A percentile compares a stretch with the other conserved stretches of the same genome.
Evolutionary conservation across 2,329 filamentous ascomycete genomes (phyloP).

Genomic region (Alternaria triticimaculans): DNA sequence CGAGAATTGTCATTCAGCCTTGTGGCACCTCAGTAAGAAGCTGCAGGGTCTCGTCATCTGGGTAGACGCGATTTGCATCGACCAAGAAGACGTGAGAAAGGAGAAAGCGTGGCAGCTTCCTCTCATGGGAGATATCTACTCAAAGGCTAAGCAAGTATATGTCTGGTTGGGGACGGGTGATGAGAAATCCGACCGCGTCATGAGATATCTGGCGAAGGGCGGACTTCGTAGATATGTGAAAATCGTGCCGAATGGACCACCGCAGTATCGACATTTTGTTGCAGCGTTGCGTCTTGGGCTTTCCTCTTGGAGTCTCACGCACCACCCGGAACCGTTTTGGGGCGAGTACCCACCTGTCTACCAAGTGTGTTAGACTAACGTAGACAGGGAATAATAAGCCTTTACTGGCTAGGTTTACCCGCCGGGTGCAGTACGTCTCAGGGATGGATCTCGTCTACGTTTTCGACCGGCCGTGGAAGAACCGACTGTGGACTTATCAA

Average conservation of each 20-base stretch:
- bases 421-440: background rate
- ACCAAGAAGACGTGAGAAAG: background rate
- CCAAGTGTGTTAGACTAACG: background rate
- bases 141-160: background rate
- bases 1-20: background rate
- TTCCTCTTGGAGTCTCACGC: background rate
- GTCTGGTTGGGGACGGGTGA: background rate
- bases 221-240: background rate
- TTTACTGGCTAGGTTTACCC: background rate
- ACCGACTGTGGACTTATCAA: background rate
- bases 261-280: background rate
- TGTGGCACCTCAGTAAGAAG: background rate
- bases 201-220: background rate
- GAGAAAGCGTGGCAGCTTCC: background rate
- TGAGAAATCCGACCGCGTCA: background rate
- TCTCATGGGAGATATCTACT: background rate
- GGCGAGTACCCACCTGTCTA: fast-evolving
- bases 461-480: background rate
- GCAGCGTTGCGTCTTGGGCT: background rate
- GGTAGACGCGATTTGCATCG: background rate
- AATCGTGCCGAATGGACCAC: background rate
- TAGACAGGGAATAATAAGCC: background rate
- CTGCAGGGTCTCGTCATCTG: fast-evolving
- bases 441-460: background rate
- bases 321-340: background rate